Percentiles rank a stretch among this genome's conserved stretches.
phyloP scores from a whole-genome alignment of 805 yeast species.

The Priceomyces fermenticarens region DNA sequence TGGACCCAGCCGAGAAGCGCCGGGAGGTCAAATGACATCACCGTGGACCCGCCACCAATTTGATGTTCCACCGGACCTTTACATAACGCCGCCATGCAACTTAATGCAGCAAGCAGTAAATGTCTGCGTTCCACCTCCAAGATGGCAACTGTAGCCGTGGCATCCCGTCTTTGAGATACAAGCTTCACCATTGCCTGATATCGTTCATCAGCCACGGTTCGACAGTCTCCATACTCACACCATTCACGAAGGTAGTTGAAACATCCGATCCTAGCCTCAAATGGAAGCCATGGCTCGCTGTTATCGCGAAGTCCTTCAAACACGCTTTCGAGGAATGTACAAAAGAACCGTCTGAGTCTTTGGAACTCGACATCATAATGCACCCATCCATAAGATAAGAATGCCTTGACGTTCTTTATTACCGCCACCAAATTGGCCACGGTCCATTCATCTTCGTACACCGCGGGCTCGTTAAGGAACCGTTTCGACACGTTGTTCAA shows the following conservation, averaged over 20 bases:
- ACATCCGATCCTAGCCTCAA: conserved; percentile 79
- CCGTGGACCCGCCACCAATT: conserved; percentile 21
- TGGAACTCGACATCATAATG: conserved; percentile 73
- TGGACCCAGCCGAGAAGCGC: conserved; percentile 80
- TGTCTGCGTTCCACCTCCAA: conserved; percentile 76
- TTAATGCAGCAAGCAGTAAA: conserved; percentile 66
- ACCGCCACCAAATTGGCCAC: conserved; percentile 60
- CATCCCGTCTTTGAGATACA: conserved; percentile 35
- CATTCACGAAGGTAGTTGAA: conserved; percentile 84
- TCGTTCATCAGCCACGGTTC: conserved; percentile 59
- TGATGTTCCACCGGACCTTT: conserved; percentile 64
- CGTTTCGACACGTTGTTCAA: conserved; percentile 65
- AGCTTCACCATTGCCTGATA: conserved; percentile 54
- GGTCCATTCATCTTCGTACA: conserved; percentile 67
- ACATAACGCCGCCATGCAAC: conserved; percentile 81
- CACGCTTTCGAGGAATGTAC: conserved; percentile 77
- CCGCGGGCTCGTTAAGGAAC: conserved; percentile 45
- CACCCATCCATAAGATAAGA: conserved; percentile 52
- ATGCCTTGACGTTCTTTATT: conserved; percentile 58
- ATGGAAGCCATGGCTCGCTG: conserved; percentile 64
- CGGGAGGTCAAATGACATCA: conserved; percentile 67
- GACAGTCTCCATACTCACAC: conserved; percentile 85
- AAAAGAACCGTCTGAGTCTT: conserved; percentile 74
- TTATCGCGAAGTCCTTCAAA: conserved; percentile 51
- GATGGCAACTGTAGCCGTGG: conserved; percentile 61